These are phyloP conservation scores for Holtermannia corniformis DNA, from an alignment of 768 basidiomycete species.

Conservation along the genomic window DNA sequence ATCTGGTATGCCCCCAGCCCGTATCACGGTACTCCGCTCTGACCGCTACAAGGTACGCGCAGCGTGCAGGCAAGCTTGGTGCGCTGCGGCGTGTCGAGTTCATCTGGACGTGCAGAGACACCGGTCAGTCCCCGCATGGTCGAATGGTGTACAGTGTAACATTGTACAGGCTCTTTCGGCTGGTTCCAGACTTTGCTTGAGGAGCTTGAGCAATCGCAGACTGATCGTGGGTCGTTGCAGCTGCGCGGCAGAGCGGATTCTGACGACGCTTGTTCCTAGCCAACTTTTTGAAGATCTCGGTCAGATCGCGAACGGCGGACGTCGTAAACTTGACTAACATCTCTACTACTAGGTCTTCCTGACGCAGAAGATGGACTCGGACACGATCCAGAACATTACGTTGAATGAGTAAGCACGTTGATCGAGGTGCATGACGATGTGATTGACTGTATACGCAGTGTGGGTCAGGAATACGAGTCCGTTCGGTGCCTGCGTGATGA, in stretches of 20 bases:
- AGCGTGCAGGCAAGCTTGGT: constrained; percentile 65
- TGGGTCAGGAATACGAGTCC: constrained; percentile 34
- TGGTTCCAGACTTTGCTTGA: constrained; percentile 89
- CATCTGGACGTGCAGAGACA: constrained; percentile 55
- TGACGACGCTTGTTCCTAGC: constrained; percentile 45
- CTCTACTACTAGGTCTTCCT: constrained; percentile 24
- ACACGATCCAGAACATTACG: constrained; percentile 31
- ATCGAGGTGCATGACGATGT: neutral
- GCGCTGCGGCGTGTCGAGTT: constrained; percentile 82
- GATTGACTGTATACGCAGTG: constrained; percentile 6
- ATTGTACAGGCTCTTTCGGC: constrained; percentile 87
- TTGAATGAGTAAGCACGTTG: constrained; percentile 26
- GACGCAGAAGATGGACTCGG: constrained; percentile 26
- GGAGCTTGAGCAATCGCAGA: constrained; percentile 78
- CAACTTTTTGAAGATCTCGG: constrained; percentile 73
- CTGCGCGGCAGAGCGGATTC: too few relatives aligned
- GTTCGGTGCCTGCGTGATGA: neutral
- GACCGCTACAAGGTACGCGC: constrained; percentile 53
- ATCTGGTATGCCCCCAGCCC: constrained; percentile 53
- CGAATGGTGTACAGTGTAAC: constrained; percentile 50
- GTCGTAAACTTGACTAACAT: neutral
- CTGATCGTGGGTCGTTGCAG: constrained; percentile 78
- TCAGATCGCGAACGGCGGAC: neutral
- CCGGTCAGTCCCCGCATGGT: constrained; percentile 45
- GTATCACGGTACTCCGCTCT: neutral